Percentiles rank a stretch among this genome's conserved stretches.
Evolutionary conservation across 352 stramenopile genomes (phyloP).

Genomic region (Pythium myriotylum): DNA sequence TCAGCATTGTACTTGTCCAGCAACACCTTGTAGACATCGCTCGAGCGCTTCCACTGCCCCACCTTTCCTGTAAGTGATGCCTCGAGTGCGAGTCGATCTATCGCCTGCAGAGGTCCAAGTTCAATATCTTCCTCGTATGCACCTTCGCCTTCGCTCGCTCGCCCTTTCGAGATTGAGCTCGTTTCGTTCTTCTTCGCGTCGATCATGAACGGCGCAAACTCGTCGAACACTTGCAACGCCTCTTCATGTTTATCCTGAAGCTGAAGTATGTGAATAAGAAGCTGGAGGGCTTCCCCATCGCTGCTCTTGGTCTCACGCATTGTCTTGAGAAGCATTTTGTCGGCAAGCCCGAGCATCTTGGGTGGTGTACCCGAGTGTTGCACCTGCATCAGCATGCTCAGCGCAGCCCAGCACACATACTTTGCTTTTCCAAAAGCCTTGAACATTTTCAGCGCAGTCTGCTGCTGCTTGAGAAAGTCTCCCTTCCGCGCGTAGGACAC

Average conservation of each 20-base stretch:
- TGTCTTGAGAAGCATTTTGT: constrained; percentile 83
- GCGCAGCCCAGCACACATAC: constrained; percentile 81
- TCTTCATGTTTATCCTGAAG: constrained; percentile 66
- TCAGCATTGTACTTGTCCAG: constrained; percentile 76
- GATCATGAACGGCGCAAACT: constrained; percentile 50
- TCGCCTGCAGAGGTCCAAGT: constrained; percentile 77
- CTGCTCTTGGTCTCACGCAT: constrained; percentile 55
- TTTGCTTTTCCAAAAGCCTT: constrained; percentile 74
- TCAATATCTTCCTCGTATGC: constrained; percentile 85
- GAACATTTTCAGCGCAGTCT: constrained; percentile 88
- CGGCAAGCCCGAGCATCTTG: constrained; percentile 77
- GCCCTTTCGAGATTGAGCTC: constrained; percentile 34
- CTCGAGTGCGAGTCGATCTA: constrained; percentile 74
- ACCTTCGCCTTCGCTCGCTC: constrained; percentile 70
- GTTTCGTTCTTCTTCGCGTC: constrained; percentile 21
- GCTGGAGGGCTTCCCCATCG: constrained; percentile 72
- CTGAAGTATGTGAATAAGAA: constrained; percentile 75
- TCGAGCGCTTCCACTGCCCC: constrained; percentile 52
- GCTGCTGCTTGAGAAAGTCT: constrained; percentile 85
- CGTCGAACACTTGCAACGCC: constrained; percentile 73
- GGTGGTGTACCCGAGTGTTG: constrained; percentile 58
- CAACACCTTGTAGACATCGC: constrained; percentile 55
- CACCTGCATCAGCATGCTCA: constrained; percentile 87
- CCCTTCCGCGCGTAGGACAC: constrained; percentile 61
- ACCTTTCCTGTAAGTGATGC: constrained; percentile 60